Conservation (phyloP, 139 green algal species). For the Ettlia oleoabundans region DNA sequence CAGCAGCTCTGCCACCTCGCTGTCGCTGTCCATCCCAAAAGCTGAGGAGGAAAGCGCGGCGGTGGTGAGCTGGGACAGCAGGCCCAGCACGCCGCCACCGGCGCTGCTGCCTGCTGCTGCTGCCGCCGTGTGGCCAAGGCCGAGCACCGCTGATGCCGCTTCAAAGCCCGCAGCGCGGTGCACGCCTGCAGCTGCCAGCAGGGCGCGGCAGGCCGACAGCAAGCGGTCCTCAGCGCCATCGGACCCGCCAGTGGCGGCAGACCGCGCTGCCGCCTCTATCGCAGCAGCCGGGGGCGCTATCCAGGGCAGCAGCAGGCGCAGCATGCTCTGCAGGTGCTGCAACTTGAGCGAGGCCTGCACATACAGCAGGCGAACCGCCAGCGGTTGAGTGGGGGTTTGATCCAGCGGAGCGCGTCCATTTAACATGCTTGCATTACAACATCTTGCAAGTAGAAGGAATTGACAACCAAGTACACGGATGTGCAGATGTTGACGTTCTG, state of each 20-base stretch:
- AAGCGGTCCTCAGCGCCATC: conserved; percentile 61
- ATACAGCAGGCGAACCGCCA: too few species aligned
- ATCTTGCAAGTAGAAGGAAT: too few species aligned
- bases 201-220: conserved; percentile 69
- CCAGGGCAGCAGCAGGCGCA: conserved; percentile 65
- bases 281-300: conserved; percentile 43
- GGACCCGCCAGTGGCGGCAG: conserved; percentile 31
- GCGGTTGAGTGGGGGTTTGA: too few species aligned
- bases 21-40: conserved; percentile 45
- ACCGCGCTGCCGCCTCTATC: conserved; percentile 36
- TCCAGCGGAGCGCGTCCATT: background rate
- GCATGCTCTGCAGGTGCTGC: conserved; percentile 61
- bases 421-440: background rate
- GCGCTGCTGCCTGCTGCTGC: background rate
- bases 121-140: too few species aligned
- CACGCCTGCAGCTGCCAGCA: conserved; percentile 44
- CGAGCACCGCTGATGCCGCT: background rate
- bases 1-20: conserved; percentile 64
- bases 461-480: too few species aligned
- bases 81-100: conserved; percentile 50
- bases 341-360: background rate
- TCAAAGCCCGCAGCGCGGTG: conserved; percentile 52
- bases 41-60: conserved; percentile 49
- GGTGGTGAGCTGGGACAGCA: conserved; percentile 56
- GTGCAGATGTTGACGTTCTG: too few species aligned